phyloP scores from a whole-genome alignment of 768 basidiomycete species.

The Dioszegia hungarica region DNA sequence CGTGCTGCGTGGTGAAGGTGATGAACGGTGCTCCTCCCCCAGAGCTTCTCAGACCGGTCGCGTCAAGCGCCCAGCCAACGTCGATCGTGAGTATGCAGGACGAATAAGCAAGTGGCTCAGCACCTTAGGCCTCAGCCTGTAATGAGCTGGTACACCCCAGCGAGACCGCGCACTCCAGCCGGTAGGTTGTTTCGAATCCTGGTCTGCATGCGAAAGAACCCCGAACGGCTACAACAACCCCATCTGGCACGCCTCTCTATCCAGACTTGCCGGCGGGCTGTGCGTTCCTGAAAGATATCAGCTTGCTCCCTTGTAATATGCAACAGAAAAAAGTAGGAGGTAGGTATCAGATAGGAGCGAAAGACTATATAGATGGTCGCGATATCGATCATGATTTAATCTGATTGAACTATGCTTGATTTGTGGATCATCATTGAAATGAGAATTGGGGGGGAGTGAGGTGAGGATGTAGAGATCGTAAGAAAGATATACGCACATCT shows the following conservation, averaged over 20 bases:
- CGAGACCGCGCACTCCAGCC: too few species aligned
- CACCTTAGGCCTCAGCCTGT: too few species aligned
- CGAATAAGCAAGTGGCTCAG: too few species aligned
- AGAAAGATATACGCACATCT: conserved; percentile 68
- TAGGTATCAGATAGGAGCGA: conserved; percentile 93
- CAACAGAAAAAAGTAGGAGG: not conserved
- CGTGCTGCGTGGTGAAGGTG: conserved; percentile 11
- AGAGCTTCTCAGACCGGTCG: too few species aligned
- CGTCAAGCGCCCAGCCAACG: too few species aligned
- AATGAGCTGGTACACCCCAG: too few species aligned
- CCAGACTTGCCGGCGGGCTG: conserved; percentile 49
- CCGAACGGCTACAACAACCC: conserved; percentile 2
- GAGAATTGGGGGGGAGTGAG: conserved; percentile 2
- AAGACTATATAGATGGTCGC: conserved; percentile 85
- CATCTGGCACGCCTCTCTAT: conserved; percentile 15
- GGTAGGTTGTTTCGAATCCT: too few species aligned
- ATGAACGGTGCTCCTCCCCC: not conserved
- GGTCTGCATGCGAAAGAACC: not conserved
- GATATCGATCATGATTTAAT: conserved; percentile 68
- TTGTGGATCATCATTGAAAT: conserved; percentile 43
- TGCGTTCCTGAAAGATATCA: conserved; percentile 42
- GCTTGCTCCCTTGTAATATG: not conserved
- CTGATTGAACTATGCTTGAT: conserved; percentile 94
- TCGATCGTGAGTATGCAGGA: too few species aligned
- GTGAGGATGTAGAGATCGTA: not conserved